A percentile compares a stretch with the other conserved stretches of the same genome.
phyloP scores from a whole-genome alignment of 2,329 filamentous ascomycete genomes.

The Nakataea oryzae region DNA sequence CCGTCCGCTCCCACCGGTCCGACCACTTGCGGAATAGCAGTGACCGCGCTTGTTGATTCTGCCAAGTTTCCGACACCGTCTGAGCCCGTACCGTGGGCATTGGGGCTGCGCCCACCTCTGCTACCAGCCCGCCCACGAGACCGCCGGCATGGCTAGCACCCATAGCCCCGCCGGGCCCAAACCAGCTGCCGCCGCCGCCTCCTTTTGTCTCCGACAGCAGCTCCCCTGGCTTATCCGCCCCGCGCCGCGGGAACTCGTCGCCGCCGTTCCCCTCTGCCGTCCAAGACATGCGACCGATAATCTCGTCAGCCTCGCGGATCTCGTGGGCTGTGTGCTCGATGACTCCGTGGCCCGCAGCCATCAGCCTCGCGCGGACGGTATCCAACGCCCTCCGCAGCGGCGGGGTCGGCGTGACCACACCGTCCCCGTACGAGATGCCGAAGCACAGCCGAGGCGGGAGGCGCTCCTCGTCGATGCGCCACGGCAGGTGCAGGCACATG shows the following conservation, averaged over 20 bases:
- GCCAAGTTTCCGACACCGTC: background rate
- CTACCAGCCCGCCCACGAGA: background rate
- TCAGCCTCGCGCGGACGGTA: background rate
- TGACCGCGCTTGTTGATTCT: background rate
- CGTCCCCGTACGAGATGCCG: conserved; percentile 56
- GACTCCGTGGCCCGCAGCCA: conserved; percentile 14
- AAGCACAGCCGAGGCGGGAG: conserved; percentile 30
- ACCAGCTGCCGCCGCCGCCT: too few relatives aligned
- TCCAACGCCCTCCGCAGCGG: conserved; percentile 48
- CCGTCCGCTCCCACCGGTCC: conserved; percentile 18
- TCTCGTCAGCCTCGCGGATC: conserved; percentile 36
- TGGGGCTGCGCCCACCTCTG: too few relatives aligned
- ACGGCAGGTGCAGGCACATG: conserved; percentile 46
- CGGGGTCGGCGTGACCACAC: conserved; percentile 53
- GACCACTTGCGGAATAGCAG: conserved; percentile 11
- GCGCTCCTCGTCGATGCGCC: conserved; percentile 22
- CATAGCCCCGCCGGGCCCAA: too few relatives aligned
- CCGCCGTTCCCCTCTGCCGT: background rate
- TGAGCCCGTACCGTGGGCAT: background rate
- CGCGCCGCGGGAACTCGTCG: background rate
- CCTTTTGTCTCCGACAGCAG: conserved; percentile 8
- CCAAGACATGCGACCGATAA: conserved; percentile 10
- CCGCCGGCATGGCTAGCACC: too few relatives aligned
- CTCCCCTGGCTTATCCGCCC: background rate
- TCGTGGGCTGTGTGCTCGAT: background rate